Base-by-base conservation (phyloP, 169 alveolate genomes). In the Plasmodium inui region DNA sequence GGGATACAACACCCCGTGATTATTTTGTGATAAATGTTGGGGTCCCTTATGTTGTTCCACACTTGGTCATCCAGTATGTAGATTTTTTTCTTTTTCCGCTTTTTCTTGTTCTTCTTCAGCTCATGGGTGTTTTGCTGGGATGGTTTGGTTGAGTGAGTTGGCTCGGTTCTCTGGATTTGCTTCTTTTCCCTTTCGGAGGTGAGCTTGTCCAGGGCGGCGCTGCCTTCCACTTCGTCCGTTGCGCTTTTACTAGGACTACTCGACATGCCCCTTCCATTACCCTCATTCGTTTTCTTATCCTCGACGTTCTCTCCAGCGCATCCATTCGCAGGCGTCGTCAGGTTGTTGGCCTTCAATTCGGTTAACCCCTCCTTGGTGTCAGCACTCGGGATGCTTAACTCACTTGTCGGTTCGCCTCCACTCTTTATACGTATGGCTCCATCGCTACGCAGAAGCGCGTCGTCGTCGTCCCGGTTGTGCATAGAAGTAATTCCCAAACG, bases 1-100 rank as follows among this genome's bases (percentile, higher is more conserved):
- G 96, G 96, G 82, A 95, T 95, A 61, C 97, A 95, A 57, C 97
- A 95, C 32, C 96, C 97, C 3, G 97, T 95, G 19, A 93, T 82
- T 32, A 95, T 93, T 72, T 92, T 81, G 32, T 95, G 95, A 73
- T 95, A 95, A 1, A 92, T 95, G 70, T 79, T 94, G 26, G 96
- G 93, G 39, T 83, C 93, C n/a, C 70, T 94, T 46, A 91, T 53
- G 55, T 83, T 91, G 83, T 91, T 72, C 95, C 95, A 91, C 39
- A 91, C 55, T 71, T 71, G 39, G 55, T 91, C 95, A 82, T 91
- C 92, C 76, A 91, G 41, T 8, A 91, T 67, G 57, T 91, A 91
- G 1, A 91, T 53, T 91, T 91, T 91, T 72, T 91, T 91, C 26
- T 91, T 91, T n/a, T 32, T 67, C 37, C 74, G 32, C 57, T 91